These are phyloP conservation scores for Hypocrella siamensis DNA, from an alignment of 2,329 filamentous ascomycete species.

Conservation along the genomic window DNA sequence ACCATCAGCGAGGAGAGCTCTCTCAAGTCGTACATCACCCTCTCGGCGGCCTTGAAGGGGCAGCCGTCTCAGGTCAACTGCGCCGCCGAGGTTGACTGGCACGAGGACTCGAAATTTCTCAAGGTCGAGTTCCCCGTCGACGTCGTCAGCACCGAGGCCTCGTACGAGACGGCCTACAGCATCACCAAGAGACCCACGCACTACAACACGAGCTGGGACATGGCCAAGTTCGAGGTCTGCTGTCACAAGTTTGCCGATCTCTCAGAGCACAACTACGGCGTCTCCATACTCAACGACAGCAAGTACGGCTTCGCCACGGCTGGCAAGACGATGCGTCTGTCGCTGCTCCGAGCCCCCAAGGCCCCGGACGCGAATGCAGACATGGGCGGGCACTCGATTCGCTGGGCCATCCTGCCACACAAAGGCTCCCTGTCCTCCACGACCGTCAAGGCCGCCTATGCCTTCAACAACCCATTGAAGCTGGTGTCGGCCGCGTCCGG, in stretches of 20 bases:
- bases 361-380: conserved; percentile 87
- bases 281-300: conserved; percentile 85
- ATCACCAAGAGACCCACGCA: conserved; percentile 82
- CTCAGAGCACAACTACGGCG: conserved; percentile 75
- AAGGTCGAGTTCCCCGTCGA: conserved; percentile 98
- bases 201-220: conserved; percentile 95
- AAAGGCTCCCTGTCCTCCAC: conserved; percentile 51
- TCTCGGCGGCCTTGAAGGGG: conserved; percentile 52
- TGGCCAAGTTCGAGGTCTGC: conserved; percentile 96
- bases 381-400: conserved; percentile 78
- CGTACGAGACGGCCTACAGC: conserved; percentile 90
- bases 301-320: conserved; percentile 92
- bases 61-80: conserved; percentile 55
- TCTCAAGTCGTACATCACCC: conserved; percentile 71
- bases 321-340: conserved; percentile 80
- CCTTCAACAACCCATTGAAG: conserved; percentile 73
- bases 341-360: conserved; percentile 73
- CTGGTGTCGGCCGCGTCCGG: conserved; percentile 14
- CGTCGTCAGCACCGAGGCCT: conserved; percentile 78
- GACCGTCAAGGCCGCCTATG: conserved; percentile 71
- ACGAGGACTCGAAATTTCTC: conserved; percentile 91
- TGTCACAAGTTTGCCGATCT: conserved; percentile 90
- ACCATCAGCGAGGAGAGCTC: conserved; percentile 78
- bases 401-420: conserved; percentile 85
- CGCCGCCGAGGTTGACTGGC: conserved; percentile 84